Evolutionary conservation across 306 rosid species (phyloP).

Genomic region (Lathyrus sativus): DNA sequence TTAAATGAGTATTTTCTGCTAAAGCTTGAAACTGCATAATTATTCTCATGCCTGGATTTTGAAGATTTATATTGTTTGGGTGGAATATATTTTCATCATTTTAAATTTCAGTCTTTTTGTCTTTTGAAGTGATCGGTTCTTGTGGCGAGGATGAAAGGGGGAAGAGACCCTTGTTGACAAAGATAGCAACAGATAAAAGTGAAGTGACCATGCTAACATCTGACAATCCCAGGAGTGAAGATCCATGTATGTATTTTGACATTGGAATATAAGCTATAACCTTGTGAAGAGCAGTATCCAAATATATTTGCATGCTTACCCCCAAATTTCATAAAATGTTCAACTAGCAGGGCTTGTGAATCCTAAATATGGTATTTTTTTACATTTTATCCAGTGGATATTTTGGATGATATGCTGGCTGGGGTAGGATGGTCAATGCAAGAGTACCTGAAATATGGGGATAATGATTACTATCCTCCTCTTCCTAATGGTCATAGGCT

Average conservation of each 20-base stretch:
- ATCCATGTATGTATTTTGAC: constrained; percentile 73
- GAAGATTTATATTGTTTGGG: constrained; percentile 17
- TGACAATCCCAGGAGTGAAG: constrained; percentile 82
- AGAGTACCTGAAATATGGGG: constrained; percentile 89
- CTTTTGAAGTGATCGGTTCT: constrained; percentile 72
- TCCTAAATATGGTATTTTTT: constrained; percentile 40
- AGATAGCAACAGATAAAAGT: constrained; percentile 94
- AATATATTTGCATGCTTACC: constrained; percentile 7
- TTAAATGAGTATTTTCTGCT: constrained; percentile 13
- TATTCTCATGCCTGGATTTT: constrained; percentile 18
- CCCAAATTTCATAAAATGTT: constrained; percentile 24
- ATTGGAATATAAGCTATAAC: constrained; percentile 23
- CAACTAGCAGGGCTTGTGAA: constrained; percentile 6
- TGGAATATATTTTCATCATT: constrained; percentile 33
- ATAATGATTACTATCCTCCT: constrained; percentile 94
- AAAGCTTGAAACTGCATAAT: constrained; percentile 28
- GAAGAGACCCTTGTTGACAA: constrained; percentile 91
- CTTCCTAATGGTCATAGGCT: constrained; percentile 90
- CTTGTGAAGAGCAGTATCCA: constrained; percentile 14
- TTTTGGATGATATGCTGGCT: constrained; percentile 95
- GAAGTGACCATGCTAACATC: constrained; percentile 90
- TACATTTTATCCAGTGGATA: constrained; percentile 66
- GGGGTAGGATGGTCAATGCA: constrained; percentile 99
- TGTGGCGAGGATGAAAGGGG: constrained; percentile 80
- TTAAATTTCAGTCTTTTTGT: constrained; percentile 26